Evolutionary conservation across 2,329 filamentous ascomycete genomes (phyloP), one percentile per base, ranked within the genome.

Genomic region (Colletotrichum plurivorum): DNA sequence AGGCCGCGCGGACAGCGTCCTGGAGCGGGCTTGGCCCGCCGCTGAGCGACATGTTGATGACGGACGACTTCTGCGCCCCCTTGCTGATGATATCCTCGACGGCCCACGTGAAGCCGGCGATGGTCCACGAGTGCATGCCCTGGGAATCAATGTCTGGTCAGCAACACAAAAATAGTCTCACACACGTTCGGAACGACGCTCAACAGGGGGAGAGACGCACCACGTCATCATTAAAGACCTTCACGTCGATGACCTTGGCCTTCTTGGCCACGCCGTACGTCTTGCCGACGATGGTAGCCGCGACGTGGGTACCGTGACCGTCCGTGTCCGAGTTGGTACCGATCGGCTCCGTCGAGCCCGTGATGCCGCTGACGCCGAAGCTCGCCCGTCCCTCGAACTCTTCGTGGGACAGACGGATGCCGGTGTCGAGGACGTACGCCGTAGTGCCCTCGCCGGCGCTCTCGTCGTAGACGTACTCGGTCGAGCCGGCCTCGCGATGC

Each of bases 11-110:
- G n/a, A 68, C 60, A 46, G 65, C 65, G 74, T 89, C 89, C 16
- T 88, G 88, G 16, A 87, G 87, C 4, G 87, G 86, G 0, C 87
- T 85, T 25, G 85, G 83, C 55, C 71, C 73, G 9, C 80, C 82
- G 18, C 82, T 80, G 15, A 84, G 77, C 16, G 79, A 82, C 79
- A 84, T 80, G 73, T 76, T 81, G 48, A 82, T 75, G 31, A 84
- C 81, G 10, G 81, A 76, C 2, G 74, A 73, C 9, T 25, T 71
- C 16, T 63, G 52, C 15, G 67, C 63, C 15, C 71, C 67, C 67
- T 71, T 72, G 39, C 57, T 61, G 20, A 69, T 27, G 53, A 73
- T 73, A 53, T 76, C 71, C 46, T 72, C 60, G 8, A 76, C 73
- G 15, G 76, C 75, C 76, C 76, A 78, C 20, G 74, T 67, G 1